A percentile compares a stretch with the other conserved stretches of the same genome.
These are phyloP conservation scores for Trichophyton mentagrophytes DNA, from an alignment of 2,329 filamentous ascomycete genomes.

Conservation along the genomic window DNA sequence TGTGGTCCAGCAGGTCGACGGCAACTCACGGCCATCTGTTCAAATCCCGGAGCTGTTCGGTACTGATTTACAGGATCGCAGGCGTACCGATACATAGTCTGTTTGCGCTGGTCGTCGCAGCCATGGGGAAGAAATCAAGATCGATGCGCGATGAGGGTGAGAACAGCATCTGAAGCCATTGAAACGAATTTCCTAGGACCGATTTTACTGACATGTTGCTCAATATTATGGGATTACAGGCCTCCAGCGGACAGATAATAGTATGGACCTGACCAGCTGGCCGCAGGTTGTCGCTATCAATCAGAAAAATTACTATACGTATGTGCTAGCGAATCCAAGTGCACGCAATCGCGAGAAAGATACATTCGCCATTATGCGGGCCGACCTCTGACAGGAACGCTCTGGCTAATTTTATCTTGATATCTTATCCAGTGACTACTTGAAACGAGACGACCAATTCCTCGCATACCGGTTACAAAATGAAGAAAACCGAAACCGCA, in stretches of 20 bases:
- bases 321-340: conserved; percentile 26
- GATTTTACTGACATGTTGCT: not conserved
- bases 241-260: conserved; percentile 93
- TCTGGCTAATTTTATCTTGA: not conserved
- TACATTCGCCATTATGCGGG: not conserved
- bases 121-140: conserved; percentile 3
- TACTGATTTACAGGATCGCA: not conserved
- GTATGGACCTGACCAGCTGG: conserved; percentile 91
- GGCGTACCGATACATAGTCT: too few relatives aligned
- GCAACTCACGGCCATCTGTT: not conserved
- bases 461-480: conserved; percentile 76
- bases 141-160: conserved; percentile 41
- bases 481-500: conserved; percentile 71
- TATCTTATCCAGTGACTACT: conserved; percentile 58
- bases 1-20: not conserved
- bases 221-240: conserved; percentile 41
- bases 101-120: not conserved
- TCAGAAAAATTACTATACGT: conserved; percentile 99
- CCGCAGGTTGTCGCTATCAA: conserved; percentile 88
- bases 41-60: not conserved
- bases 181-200: not conserved
- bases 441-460: conserved; percentile 95
- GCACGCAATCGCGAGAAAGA: not conserved
- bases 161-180: conserved; percentile 8
- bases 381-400: not conserved